phyloP scores from a whole-genome alignment of 2,329 filamentous ascomycete species.

The Pleomassaria siparia region DNA sequence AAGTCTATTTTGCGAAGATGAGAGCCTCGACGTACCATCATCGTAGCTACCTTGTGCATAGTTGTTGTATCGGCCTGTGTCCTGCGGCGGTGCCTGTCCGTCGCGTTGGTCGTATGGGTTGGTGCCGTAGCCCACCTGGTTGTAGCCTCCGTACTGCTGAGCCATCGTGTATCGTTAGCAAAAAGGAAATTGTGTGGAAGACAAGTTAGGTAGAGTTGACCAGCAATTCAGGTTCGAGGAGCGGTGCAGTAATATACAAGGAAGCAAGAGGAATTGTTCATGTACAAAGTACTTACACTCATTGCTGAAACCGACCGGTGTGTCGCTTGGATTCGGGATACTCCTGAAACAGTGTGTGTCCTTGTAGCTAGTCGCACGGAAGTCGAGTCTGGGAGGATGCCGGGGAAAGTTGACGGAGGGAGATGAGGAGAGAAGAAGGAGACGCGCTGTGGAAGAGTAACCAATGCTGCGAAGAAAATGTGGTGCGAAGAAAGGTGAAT shows the following conservation, averaged over 20 bases:
- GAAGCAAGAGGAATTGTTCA: constrained; percentile 15
- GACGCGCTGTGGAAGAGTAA: constrained; percentile 1
- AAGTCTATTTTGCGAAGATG: not conserved
- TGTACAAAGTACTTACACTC: constrained; percentile 45
- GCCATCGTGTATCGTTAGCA: constrained; percentile 19
- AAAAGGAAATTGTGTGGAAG: constrained; percentile 6
- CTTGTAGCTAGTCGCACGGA: constrained; percentile 13
- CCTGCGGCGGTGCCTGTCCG: constrained; percentile 41
- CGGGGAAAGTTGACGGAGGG: not conserved
- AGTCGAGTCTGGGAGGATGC: not conserved
- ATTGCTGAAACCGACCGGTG: constrained; percentile 42
- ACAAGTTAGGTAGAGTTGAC: constrained; percentile 10
- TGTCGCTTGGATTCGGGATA: constrained; percentile 30
- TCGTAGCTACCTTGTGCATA: constrained; percentile 48
- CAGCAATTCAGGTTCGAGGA: constrained; percentile 3
- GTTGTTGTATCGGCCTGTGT: constrained; percentile 54
- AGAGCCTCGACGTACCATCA: constrained; percentile 22
- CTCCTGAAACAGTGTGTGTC: constrained; percentile 38
- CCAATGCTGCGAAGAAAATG: constrained; percentile 9
- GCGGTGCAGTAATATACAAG: constrained; percentile 8
- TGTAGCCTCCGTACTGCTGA: constrained; percentile 43
- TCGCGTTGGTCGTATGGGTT: constrained; percentile 50
- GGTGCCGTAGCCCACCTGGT: constrained; percentile 44
- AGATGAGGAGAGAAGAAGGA: not conserved
- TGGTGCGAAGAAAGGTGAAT: constrained; percentile 3